Evolutionary conservation across 2,329 filamentous ascomycete species (phyloP), one percentile per base, ranked within the genome.

Genomic region (Exutisphaerella laricina): DNA sequence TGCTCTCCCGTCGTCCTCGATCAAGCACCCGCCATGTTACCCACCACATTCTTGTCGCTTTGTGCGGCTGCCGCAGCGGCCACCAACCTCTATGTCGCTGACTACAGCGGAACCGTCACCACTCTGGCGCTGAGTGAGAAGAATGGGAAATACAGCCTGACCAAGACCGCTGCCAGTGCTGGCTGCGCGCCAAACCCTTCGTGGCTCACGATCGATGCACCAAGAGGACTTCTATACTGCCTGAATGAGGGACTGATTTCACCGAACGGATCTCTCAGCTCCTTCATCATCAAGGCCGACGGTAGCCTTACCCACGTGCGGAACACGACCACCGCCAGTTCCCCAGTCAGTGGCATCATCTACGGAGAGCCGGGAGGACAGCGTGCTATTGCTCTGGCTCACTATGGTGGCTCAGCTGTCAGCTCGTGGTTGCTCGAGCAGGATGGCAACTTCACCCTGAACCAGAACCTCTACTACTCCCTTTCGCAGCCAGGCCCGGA

Each of bases 161-260:
- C 66, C 51, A 56, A 62, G 14, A 60, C 73, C 13, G 68, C 68
- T 39, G 68, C 67, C 16, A 67, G 66, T 39, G 66, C 64, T 4
- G 64, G 65, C 23, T 82, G 79, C 60, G 74, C 69, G 7, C 61
- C 66, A 2, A 74, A 71, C 46, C 75, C 80, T 4, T 74, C 77
- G 8, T 84, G 80, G 79, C 64, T 84, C 43, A 75, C 75, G 14
- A 67, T 79, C 14, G 74, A 79, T 56, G 60, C 67, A 44, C 56
- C 65, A 33, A 68, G 71, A 47, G 66, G 66, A 16, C 60, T 70
- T 9, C 65, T 84, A 8, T 80, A 77, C 64, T 84, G 79, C 61
- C 54, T 77, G 32, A 73, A 84, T 51, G 80, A 84, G 66, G 75
- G 71, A 16, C 63, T 73, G 32, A 58, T 59, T 16, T 58, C 57